A percentile compares a stretch with the other conserved stretches of the same genome.
Conservation (phyloP, 116 monocot species). For the Thalassia testudinum region DNA sequence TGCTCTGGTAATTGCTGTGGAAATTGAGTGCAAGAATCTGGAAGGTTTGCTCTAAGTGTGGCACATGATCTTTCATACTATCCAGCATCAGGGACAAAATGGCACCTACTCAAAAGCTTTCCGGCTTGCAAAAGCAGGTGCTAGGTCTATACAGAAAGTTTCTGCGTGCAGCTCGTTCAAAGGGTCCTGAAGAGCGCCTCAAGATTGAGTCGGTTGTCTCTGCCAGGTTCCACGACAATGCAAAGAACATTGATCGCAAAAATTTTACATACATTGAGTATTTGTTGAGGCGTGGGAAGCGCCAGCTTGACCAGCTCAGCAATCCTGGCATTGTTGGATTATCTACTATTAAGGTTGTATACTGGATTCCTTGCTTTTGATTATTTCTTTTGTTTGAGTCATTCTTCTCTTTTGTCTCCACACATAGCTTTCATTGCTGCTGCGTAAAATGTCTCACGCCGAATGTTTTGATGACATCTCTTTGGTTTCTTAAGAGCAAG, state of each 20-base stretch:
- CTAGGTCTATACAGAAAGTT: conserved; percentile 59
- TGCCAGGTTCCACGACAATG: conserved; percentile 53
- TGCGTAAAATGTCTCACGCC: no score
- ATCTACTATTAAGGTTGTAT: conserved; percentile 37
- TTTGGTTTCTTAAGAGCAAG: no score
- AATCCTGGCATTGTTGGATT: conserved; percentile 44
- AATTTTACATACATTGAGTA: conserved; percentile 79
- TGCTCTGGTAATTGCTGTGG: no score
- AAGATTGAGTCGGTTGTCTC: conserved; percentile 58
- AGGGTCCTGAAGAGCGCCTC: conserved; percentile 46
- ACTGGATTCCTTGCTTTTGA: no score
- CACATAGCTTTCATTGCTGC: no score
- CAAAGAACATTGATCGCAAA: conserved; percentile 52
- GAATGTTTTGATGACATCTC: no score
- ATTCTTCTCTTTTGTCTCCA: no score
- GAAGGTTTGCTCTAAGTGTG: no score
- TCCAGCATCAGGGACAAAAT: no score
- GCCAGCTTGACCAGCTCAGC: conserved; percentile 83
- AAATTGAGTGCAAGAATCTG: no score
- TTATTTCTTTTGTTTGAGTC: no score
- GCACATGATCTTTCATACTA: no score
- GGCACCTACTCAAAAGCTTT: conserved; percentile 42
- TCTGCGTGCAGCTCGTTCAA: conserved; percentile 59
- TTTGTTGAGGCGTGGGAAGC: conserved; percentile 67
- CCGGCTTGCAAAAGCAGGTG: conserved; percentile 87